These are phyloP conservation scores for Aureobasidium sp. DNA, from an alignment of 2,329 filamentous ascomycete species.

Conservation along the genomic window DNA sequence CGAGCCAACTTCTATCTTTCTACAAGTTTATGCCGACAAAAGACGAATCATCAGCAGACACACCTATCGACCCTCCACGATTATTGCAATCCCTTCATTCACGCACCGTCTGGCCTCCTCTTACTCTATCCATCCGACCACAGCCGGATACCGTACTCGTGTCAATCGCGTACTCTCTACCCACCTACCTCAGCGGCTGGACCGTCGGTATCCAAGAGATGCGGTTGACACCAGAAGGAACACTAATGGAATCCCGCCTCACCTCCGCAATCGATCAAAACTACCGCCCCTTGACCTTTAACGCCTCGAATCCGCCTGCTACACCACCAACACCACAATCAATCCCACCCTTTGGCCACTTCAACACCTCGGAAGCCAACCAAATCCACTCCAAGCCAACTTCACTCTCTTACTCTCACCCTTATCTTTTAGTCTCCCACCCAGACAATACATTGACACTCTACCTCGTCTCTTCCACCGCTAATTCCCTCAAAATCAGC, in stretches of 20 bases:
- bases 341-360: constrained; percentile 10
- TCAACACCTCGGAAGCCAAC: constrained; percentile 19
- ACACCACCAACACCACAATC: constrained; percentile 15
- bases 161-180: constrained; percentile 78
- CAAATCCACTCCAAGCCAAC: constrained; percentile 35
- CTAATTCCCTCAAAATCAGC: constrained; percentile 57
- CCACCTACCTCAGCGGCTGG: constrained; percentile 70
- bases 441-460: constrained; percentile 81
- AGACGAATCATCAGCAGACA: not conserved
- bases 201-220: constrained; percentile 88
- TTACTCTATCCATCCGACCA: constrained; percentile 74
- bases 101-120: constrained; percentile 65
- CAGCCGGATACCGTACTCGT: constrained; percentile 58
- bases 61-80: constrained; percentile 35
- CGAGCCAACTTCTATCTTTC: constrained; percentile 63
- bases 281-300: constrained; percentile 32
- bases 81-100: constrained; percentile 73
- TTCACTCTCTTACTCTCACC: constrained; percentile 55
- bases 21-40: constrained; percentile 52
- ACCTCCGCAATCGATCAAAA: constrained; percentile 42
- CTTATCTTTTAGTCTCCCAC: constrained; percentile 75
- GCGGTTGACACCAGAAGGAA: constrained; percentile 48
- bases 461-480: constrained; percentile 68
- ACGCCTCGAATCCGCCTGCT: constrained; percentile 10
- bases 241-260: constrained; percentile 40